Base-by-base conservation (phyloP, 208 protist genomes). In the Porcisia deanei region DNA sequence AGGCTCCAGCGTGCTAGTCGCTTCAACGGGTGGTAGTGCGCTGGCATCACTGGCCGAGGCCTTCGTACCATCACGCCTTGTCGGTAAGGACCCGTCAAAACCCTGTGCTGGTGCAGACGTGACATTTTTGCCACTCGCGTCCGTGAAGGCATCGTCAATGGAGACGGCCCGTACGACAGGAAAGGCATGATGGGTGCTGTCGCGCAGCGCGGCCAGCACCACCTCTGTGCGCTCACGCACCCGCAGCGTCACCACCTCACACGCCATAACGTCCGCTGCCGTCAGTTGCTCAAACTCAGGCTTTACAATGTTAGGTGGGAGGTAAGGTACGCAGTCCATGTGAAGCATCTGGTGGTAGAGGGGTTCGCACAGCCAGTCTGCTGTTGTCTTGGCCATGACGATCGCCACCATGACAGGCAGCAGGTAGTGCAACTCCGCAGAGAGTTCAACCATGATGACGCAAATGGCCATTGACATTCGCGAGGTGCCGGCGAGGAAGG, bases 391-490 rank as follows among this genome's bases (percentile, higher is more conserved):
- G 43, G 93, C 89, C 85, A 97, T 88, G 49, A 98, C 93, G 25
- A 98, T 93, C 18, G 94, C 90, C 49, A 97, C 87, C 97, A 99
- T 99, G 41, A 98, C 92, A 37, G 97, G 96, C 39, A 99, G 86
- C 41, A 98, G 79, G 77, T 98, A 98, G 79, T 95, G 93, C 49
- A 98, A 80, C 77, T 98, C 94, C 54, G 94, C 95, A 25, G 96
- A 97, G 1, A 98, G 85, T 84, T 99, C 96, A 41, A 98, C 88
- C 91, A 99, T 94, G 74, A 98, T 98, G 59, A 99, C 95, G 59
- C 93, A 94, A 64, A 98, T 91, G n/a, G 93, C 94, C 80, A 98
- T 95, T 12, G 95, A 96, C 83, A 98, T 91, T 63, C 97, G 92
- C 49, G 93, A 96, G 9, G 95, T 96, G 20, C 96, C 96, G 30